These are phyloP conservation scores for Leccinum laetum DNA, from an alignment of 1,284 basidiomycete genomes.

Conservation along the genomic window DNA sequence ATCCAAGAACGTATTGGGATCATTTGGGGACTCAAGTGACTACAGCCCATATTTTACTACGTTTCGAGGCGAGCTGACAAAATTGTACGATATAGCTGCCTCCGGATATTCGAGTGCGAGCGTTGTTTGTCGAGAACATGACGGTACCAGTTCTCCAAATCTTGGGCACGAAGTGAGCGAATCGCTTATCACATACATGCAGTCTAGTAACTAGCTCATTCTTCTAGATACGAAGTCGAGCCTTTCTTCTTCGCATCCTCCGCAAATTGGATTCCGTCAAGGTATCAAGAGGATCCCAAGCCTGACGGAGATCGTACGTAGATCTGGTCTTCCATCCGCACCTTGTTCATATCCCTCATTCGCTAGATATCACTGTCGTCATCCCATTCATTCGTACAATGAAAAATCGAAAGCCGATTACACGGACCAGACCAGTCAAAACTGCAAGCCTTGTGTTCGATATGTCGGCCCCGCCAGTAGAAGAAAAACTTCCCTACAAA, in stretches of 20 bases:
- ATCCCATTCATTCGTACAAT: slow-evolving; percentile 47
- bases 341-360: slow-evolving; percentile 1
- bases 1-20: slow-evolving; percentile 19
- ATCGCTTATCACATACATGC: neutral
- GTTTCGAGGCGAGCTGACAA: slow-evolving; percentile 4
- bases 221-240: slow-evolving; percentile 38
- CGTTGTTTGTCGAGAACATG: slow-evolving; percentile 51
- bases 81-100: slow-evolving; percentile 22
- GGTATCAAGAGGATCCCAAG: slow-evolving; percentile 48
- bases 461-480: neutral
- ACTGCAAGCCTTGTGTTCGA: neutral
- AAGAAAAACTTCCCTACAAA: slow-evolving; percentile 9
- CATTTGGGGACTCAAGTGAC: slow-evolving; percentile 14
- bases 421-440: slow-evolving; percentile 11
- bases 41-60: neutral
- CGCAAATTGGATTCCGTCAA: slow-evolving; percentile 53
- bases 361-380: slow-evolving; percentile 48
- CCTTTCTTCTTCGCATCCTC: slow-evolving; percentile 62
- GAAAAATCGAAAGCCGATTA: slow-evolving; percentile 22
- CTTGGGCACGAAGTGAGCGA: slow-evolving; percentile 46
- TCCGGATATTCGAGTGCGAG: slow-evolving; percentile 40
- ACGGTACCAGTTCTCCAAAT: slow-evolving; percentile 50
- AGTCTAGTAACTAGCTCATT: slow-evolving; percentile 1
- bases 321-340: too few species aligned
- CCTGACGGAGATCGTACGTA: slow-evolving; percentile 47